A percentile compares a stretch with the other conserved stretches of the same genome.
Evolutionary conservation across 352 stramenopile species (phyloP).

Genomic region (Pythium aristosporum): DNA sequence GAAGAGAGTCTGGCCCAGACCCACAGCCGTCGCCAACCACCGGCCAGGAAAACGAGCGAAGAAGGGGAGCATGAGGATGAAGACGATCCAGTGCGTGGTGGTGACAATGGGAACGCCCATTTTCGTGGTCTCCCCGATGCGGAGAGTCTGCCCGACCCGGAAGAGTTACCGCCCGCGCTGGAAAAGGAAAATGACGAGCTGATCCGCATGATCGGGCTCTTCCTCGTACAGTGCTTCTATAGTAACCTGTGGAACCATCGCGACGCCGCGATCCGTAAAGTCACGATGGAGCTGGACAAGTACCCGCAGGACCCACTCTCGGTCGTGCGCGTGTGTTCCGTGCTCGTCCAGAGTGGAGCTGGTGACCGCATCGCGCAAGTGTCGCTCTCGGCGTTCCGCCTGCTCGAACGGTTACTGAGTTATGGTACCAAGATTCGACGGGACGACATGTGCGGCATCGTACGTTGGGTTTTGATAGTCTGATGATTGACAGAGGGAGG

Average conservation of each 20-base stretch:
- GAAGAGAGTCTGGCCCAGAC: constrained; percentile 22
- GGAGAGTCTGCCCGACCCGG: constrained; percentile 67
- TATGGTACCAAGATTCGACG: constrained; percentile 45
- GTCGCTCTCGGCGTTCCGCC: constrained; percentile 62
- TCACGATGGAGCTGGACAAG: constrained; percentile 68
- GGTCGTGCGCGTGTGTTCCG: constrained; percentile 61
- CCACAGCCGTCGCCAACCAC: constrained; percentile 11
- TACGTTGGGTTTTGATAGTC: constrained; percentile 43
- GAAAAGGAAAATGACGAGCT: constrained; percentile 79
- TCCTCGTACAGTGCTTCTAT: constrained; percentile 82
- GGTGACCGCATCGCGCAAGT: constrained; percentile 78
- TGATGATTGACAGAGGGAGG: not conserved
- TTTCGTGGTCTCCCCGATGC: constrained; percentile 70
- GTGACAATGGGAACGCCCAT: constrained; percentile 34
- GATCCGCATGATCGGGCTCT: constrained; percentile 69
- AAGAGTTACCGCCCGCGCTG: constrained; percentile 62
- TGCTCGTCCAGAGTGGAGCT: constrained; percentile 68
- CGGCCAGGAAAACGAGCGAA: not conserved
- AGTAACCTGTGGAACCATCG: constrained; percentile 88
- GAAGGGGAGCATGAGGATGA: constrained; percentile 28
- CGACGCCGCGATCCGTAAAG: constrained; percentile 81
- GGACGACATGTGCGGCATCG: constrained; percentile 68
- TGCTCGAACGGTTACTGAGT: constrained; percentile 60
- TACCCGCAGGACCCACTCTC: constrained; percentile 47
- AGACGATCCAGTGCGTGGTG: constrained; percentile 19